Evolutionary conservation across 116 monocot genomes (phyloP), one percentile per base, ranked within the genome.

Genomic region (Dioscorea cayenensis): DNA sequence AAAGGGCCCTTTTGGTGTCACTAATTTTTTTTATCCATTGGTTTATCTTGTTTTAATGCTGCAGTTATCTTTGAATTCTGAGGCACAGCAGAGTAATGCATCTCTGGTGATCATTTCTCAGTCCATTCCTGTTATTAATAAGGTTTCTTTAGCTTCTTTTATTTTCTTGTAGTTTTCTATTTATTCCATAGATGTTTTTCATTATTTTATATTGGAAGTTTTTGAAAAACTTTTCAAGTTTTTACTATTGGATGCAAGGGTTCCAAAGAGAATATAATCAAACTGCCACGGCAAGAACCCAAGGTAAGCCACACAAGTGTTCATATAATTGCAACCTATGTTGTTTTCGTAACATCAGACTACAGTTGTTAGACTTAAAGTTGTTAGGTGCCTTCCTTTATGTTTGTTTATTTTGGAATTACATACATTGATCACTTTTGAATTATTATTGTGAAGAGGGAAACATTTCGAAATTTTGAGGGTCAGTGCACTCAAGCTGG

Each of bases 21-120:
- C 55, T 55, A 2, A 2, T 14, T 14, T 51, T 11, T 51, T 51
- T 55, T n/a, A 55, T 16, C 0, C 55, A 16, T 55, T 2, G 5
- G 55, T 5, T 55, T 14, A 55, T 55, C 25, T 62, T 62, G 23
- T 62, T 62, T 62, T 65, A 70, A 18, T n/a, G n/a, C 55, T 38
- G 9, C 38, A 81, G 81, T 72, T 81, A 23, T 81, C 76, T 69
- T 43, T 81, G 58, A 72, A 76, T 35, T 71, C 68, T 35, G 68
- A 68, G 14, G 61, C 9, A 9, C 68, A 63, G 28, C 62, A 63
- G 28, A 50, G 43, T 48, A 35, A 71, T 28, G 16, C 48, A 61
- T 51, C 74, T 48, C 25, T 49, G 25, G 36, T 55, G 66, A 71
- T 22, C 21, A 49, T 52, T 11, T 29, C 16, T 62, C 67, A 48